Percentiles rank a stretch among this genome's conserved stretches.
These are phyloP conservation scores for Penicillium sp. DNA, from an alignment of 2,329 filamentous ascomycete species.

Conservation along the genomic window DNA sequence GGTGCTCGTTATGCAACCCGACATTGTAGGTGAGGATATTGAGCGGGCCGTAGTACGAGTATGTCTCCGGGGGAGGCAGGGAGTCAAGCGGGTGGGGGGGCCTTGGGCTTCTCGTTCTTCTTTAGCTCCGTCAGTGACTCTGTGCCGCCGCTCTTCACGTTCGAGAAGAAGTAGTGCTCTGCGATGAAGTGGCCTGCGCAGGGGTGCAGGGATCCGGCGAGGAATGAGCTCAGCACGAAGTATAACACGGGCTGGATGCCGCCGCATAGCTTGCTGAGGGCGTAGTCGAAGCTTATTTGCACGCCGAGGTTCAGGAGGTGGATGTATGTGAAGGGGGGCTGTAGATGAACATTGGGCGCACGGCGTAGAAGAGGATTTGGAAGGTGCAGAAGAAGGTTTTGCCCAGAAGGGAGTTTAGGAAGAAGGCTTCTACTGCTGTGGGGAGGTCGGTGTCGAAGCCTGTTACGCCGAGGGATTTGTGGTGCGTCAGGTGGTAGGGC, in stretches of 20 bases:
- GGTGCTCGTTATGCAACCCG: conserved; percentile 96
- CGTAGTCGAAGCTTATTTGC: conserved; percentile 75
- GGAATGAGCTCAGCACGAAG: conserved; percentile 83
- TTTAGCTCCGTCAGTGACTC: conserved; percentile 55
- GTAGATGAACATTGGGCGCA: conserved; percentile 94
- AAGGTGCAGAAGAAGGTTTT: conserved; percentile 99
- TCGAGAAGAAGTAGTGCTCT: conserved; percentile 79
- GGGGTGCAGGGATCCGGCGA: conserved; percentile 90
- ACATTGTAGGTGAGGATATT: conserved; percentile 97
- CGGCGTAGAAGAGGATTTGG: conserved; percentile 97
- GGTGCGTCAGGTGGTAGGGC: conserved; percentile 97
- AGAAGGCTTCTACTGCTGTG: conserved; percentile 83
- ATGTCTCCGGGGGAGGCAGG: conserved; percentile 83
- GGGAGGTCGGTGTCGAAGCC: conserved; percentile 95
- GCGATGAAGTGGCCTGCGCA: conserved; percentile 98
- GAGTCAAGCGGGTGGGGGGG: conserved; percentile 56
- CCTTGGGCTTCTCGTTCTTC: conserved; percentile 34
- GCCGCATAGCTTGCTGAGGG: conserved; percentile 59
- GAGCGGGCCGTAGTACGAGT: conserved; percentile 90
- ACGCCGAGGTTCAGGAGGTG: conserved; percentile 77
- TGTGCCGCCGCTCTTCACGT: conserved; percentile 38
- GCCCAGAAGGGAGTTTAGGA: conserved; percentile 88
- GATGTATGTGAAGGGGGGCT: conserved; percentile 81
- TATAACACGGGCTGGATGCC: conserved; percentile 69
- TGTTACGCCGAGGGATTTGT: conserved; percentile 96